These are phyloP conservation scores for Suillus spraguei DNA, from an alignment of 768 basidiomycete species.

Conservation along the genomic window DNA sequence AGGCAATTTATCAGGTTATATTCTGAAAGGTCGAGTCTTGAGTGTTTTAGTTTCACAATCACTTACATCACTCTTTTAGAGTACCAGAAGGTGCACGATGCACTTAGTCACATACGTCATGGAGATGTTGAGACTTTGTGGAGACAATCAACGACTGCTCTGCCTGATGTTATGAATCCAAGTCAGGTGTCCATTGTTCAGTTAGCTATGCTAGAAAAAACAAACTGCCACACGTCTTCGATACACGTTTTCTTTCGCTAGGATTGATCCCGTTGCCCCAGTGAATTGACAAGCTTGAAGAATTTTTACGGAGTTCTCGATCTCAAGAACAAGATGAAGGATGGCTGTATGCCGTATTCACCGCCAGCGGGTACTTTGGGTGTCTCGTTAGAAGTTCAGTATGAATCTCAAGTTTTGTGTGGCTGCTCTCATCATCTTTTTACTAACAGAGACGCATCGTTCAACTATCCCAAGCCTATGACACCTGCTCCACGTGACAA, in stretches of 20 bases:
- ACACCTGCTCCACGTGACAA: too few species aligned
- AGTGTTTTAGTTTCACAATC: background rate
- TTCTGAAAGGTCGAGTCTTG: slow-evolving; percentile 18
- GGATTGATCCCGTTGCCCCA: slow-evolving; percentile 12
- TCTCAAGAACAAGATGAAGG: slow-evolving; percentile 26
- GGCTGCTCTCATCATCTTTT: background rate
- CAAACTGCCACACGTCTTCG: slow-evolving; percentile 28
- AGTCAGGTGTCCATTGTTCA: slow-evolving; percentile 30
- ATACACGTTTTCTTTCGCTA: slow-evolving; percentile 20
- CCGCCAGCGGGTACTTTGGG: slow-evolving; percentile 18
- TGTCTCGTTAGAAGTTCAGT: slow-evolving; percentile 24
- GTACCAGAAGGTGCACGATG: slow-evolving; percentile 22
- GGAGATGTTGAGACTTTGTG: slow-evolving; percentile 18
- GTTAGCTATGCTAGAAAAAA: slow-evolving; percentile 32
- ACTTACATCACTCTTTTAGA: slow-evolving; percentile 16
- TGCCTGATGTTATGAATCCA: slow-evolving; percentile 22
- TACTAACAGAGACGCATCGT: slow-evolving; percentile 47
- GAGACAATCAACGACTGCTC: background rate
- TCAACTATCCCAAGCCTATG: slow-evolving; percentile 60
- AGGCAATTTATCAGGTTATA: slow-evolving; percentile 19
- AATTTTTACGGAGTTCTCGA: slow-evolving; percentile 25
- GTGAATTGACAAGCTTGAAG: slow-evolving; percentile 23
- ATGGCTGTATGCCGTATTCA: slow-evolving; percentile 30
- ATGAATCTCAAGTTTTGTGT: background rate
- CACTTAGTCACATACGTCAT: slow-evolving; percentile 22